Percentiles rank a stretch among this genome's conserved stretches.
Conservation (phyloP, 768 basidiomycete species). For the Pleurotus giganteus region DNA sequence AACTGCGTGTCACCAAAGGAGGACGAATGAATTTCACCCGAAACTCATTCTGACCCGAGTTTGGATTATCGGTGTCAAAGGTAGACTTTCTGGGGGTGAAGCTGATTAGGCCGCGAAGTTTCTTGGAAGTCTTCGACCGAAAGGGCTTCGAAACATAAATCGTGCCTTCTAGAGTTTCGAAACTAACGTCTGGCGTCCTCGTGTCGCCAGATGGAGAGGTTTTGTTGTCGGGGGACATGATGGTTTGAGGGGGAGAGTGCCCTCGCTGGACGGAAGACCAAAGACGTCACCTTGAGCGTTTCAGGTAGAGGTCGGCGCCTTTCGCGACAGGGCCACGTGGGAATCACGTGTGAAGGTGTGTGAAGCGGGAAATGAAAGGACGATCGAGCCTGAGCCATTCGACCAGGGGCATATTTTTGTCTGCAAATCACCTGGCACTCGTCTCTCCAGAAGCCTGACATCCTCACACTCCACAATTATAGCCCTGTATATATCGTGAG, state of each 20-base stretch:
- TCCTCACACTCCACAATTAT: not conserved
- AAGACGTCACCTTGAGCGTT: not conserved
- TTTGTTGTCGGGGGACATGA: not conserved
- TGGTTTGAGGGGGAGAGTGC: not conserved
- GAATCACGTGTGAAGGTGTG: not conserved
- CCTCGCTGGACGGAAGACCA: not conserved
- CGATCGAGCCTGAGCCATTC: not conserved
- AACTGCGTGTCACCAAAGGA: not conserved
- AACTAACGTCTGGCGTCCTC: conserved; percentile 38
- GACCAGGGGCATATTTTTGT: conserved; percentile 1
- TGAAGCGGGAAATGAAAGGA: not conserved
- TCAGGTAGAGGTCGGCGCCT: not conserved
- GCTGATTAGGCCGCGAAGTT: conserved; percentile 77
- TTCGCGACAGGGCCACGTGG: not conserved
- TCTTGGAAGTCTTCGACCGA: conserved; percentile 71
- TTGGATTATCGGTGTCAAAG: conserved; percentile 80
- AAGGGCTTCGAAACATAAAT: conserved; percentile 76
- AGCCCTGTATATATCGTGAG: not conserved
- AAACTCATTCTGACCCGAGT: conserved; percentile 79
- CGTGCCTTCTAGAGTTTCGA: conserved; percentile 60
- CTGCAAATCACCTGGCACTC: not conserved
- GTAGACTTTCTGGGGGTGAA: conserved; percentile 84
- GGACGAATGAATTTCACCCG: conserved; percentile 43
- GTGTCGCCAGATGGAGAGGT: conserved; percentile 7
- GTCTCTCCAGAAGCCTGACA: not conserved